These are phyloP conservation scores for Arthromyces matolae DNA, from an alignment of 768 basidiomycete genomes.

Conservation along the genomic window DNA sequence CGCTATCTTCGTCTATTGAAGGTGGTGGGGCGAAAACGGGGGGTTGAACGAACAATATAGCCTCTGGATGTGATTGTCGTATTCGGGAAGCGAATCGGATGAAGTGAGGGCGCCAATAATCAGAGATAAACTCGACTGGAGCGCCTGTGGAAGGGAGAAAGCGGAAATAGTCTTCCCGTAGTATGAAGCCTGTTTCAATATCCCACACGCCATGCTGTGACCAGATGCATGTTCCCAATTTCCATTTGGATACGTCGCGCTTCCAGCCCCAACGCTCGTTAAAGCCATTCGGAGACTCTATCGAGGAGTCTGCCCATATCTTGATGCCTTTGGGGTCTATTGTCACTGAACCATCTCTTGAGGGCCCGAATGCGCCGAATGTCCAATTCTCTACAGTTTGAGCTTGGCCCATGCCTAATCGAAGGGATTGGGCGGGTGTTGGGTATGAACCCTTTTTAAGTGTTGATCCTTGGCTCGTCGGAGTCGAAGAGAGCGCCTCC, in stretches of 20 bases:
- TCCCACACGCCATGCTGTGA: conserved; percentile 92
- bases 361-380: conserved; percentile 78
- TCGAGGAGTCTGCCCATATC: conserved; percentile 66
- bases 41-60: conserved; percentile 88
- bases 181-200: conserved; percentile 56
- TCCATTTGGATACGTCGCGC: conserved; percentile 60
- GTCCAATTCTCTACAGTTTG: conserved; percentile 81
- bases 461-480: conserved; percentile 62
- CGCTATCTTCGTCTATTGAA: conserved; percentile 44
- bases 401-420: conserved; percentile 83
- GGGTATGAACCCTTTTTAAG: conserved; percentile 87
- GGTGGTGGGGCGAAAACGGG: conserved; percentile 88
- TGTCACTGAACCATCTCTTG: conserved; percentile 65
- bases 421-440: conserved; percentile 77
- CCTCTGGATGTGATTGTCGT: conserved; percentile 67
- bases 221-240: conserved; percentile 80
- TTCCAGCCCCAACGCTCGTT: conserved; percentile 82
- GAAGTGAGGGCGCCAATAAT: conserved; percentile 81
- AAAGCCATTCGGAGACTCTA: conserved; percentile 40
- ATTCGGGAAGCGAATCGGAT: conserved; percentile 53
- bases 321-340: conserved; percentile 82
- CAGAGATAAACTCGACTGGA: conserved; percentile 63
- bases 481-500: conserved; percentile 62
- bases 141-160: conserved; percentile 37
- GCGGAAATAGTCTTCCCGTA: conserved; percentile 76